phyloP scores from a whole-genome alignment of 768 basidiomycete genomes.

The Paxillus ammoniavirescens region DNA sequence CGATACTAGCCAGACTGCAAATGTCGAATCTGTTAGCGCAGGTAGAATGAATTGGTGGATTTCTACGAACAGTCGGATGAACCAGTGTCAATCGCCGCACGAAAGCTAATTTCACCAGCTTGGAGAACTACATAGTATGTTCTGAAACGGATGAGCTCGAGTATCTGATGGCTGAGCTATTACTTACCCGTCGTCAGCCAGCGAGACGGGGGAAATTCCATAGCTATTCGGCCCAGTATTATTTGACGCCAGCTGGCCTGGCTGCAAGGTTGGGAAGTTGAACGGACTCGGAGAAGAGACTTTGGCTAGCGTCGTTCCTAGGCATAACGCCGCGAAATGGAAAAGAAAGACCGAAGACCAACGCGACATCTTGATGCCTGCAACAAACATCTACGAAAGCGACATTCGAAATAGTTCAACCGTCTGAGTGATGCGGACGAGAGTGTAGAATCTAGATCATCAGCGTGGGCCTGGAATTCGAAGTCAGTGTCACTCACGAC shows the following conservation, averaged over 20 bases:
- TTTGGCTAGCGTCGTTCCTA: conserved; percentile 7
- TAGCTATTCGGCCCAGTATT: conserved; percentile 26
- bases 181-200: conserved; percentile 48
- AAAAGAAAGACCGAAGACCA: conserved; percentile 13
- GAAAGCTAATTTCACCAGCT: conserved; percentile 61
- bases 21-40: not conserved
- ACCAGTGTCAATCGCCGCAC: conserved; percentile 71
- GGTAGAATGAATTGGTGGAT: not conserved
- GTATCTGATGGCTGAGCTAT: conserved; percentile 30
- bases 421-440: too few relatives aligned
- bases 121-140: conserved; percentile 66
- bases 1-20: conserved; percentile 67
- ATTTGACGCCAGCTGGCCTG: conserved; percentile 9
- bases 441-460: too few relatives aligned
- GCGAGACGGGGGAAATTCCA: conserved; percentile 44
- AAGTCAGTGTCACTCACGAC: too few relatives aligned
- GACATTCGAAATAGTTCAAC: conserved; percentile 18
- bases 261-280: conserved; percentile 14
- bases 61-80: conserved; percentile 38
- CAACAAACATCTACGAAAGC: conserved; percentile 7
- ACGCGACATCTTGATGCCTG: conserved; percentile 18
- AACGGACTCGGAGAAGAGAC: not conserved
- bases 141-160: conserved; percentile 35
- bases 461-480: too few relatives aligned
- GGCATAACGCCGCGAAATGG: conserved; percentile 8